phyloP scores from a whole-genome alignment of 1,284 basidiomycete species.

The Ceratobasidium sp. region DNA sequence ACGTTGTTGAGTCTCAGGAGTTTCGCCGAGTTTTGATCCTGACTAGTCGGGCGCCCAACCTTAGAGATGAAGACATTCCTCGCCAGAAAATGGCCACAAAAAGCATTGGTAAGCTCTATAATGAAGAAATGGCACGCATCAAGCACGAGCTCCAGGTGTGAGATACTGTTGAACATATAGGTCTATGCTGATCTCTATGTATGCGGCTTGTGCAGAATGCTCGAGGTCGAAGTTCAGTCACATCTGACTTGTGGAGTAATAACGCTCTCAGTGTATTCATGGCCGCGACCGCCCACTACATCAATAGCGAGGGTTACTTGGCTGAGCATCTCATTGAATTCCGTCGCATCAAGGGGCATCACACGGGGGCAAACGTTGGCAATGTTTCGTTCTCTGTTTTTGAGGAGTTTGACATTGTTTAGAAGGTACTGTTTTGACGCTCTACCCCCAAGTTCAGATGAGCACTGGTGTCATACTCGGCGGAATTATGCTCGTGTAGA shows the following conservation, averaged over 20 bases:
- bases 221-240: conserved; percentile 41
- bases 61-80: conserved; percentile 19
- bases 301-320: conserved; percentile 22
- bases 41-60: conserved; percentile 26
- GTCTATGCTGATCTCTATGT: not conserved
- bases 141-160: conserved; percentile 12
- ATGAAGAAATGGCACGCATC: conserved; percentile 1
- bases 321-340: conserved; percentile 37
- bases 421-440: conserved; percentile 7
- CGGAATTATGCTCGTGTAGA: too few species aligned
- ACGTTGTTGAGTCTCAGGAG: conserved; percentile 24
- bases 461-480: too few species aligned
- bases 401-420: conserved; percentile 15
- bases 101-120: conserved; percentile 2
- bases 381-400: conserved; percentile 9
- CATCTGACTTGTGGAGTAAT: conserved; percentile 46
- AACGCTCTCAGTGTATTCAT: conserved; percentile 31
- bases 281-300: conserved; percentile 45
- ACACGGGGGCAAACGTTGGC: conserved; percentile 36
- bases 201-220: conserved; percentile 13
- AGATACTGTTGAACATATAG: not conserved
- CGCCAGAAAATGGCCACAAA: conserved; percentile 7
- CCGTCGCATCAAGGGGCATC: conserved; percentile 26
- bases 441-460: too few species aligned
- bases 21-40: conserved; percentile 3